Conservation (phyloP, 2,329 filamentous ascomycete genomes). For the Rhytidhysteron rufulum region DNA sequence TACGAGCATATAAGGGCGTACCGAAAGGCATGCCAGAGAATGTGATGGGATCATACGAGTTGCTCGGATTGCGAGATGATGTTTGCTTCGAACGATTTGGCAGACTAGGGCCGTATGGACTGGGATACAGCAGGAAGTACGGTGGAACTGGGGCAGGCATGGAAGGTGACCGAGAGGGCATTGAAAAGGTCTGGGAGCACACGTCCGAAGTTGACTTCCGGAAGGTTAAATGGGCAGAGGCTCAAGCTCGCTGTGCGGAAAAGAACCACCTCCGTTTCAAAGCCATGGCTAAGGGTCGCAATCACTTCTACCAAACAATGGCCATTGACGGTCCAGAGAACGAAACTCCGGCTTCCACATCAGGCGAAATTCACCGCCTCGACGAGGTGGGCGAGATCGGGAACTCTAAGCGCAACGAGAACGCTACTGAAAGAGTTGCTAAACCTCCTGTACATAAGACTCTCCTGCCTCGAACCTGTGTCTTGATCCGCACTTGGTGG, state of each 20-base stretch:
- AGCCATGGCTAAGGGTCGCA: conserved; percentile 27
- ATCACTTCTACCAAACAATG: conserved; percentile 41
- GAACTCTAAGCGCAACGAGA: conserved; percentile 7
- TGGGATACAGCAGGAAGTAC: conserved; percentile 73
- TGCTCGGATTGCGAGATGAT: conserved; percentile 74
- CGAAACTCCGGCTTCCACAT: conserved; percentile 1
- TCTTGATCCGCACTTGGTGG: conserved; percentile 80
- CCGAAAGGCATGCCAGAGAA: conserved; percentile 81
- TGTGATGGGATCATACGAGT: conserved; percentile 79
- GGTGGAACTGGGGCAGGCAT: conserved; percentile 84
- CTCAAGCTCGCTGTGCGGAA: conserved; percentile 68
- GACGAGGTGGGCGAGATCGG: no score
- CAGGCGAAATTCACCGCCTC: conserved; percentile 3
- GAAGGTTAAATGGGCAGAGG: conserved; percentile 72
- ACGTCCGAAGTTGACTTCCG: conserved; percentile 72
- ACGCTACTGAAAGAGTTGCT: conserved; percentile 15
- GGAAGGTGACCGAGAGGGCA: conserved; percentile 76
- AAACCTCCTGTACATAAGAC: conserved; percentile 28
- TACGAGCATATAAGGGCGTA: conserved; percentile 73
- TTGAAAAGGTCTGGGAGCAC: conserved; percentile 73
- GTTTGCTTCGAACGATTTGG: conserved; percentile 94
- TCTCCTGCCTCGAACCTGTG: conserved; percentile 60
- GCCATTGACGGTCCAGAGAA: conserved; percentile 21
- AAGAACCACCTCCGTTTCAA: conserved; percentile 69
- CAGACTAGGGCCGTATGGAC: conserved; percentile 81